Percentiles rank a stretch among this genome's conserved stretches.
Conservation (phyloP, 1,284 basidiomycete species). For the Pseudozyma sp. region DNA sequence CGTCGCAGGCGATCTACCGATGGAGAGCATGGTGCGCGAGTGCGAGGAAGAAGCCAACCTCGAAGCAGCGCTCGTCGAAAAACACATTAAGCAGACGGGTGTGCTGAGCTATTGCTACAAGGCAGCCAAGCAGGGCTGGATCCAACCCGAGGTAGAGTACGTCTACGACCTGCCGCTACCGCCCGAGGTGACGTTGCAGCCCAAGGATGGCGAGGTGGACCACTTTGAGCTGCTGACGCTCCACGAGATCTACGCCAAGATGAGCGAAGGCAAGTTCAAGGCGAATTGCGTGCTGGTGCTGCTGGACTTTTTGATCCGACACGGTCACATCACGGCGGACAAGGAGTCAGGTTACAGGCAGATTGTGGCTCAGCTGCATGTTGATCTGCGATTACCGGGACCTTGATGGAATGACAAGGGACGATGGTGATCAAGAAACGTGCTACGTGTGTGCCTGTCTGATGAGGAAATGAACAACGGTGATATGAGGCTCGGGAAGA, state of each 20-base stretch:
- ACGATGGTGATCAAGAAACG: not conserved
- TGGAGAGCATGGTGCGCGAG: slow-evolving; percentile 88
- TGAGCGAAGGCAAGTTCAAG: slow-evolving; percentile 78
- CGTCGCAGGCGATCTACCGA: slow-evolving; percentile 77
- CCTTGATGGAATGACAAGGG: slow-evolving; percentile 21
- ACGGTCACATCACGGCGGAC: slow-evolving; percentile 80
- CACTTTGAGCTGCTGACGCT: slow-evolving; percentile 75
- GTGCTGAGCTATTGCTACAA: slow-evolving; percentile 73
- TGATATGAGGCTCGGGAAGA: no score
- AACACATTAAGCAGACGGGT: slow-evolving; percentile 72
- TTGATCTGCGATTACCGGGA: slow-evolving; percentile 72
- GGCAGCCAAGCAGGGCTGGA: slow-evolving; percentile 73
- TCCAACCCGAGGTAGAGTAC: slow-evolving; percentile 68
- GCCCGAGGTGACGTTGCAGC: slow-evolving; percentile 74
- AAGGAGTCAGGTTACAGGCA: slow-evolving; percentile 80
- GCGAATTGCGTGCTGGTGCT: slow-evolving; percentile 85
- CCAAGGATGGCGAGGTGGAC: slow-evolving; percentile 92
- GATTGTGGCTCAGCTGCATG: slow-evolving; percentile 79
- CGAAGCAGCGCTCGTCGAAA: slow-evolving; percentile 74
- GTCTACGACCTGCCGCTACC: slow-evolving; percentile 63
- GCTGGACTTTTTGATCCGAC: slow-evolving; percentile 84
- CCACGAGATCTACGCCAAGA: slow-evolving; percentile 54
- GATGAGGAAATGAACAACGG: no score
- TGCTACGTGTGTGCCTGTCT: no score
- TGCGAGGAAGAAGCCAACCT: slow-evolving; percentile 91